These are phyloP conservation scores for Xylaria sp. DNA, from an alignment of 2,329 filamentous ascomycete species.

Conservation along the genomic window DNA sequence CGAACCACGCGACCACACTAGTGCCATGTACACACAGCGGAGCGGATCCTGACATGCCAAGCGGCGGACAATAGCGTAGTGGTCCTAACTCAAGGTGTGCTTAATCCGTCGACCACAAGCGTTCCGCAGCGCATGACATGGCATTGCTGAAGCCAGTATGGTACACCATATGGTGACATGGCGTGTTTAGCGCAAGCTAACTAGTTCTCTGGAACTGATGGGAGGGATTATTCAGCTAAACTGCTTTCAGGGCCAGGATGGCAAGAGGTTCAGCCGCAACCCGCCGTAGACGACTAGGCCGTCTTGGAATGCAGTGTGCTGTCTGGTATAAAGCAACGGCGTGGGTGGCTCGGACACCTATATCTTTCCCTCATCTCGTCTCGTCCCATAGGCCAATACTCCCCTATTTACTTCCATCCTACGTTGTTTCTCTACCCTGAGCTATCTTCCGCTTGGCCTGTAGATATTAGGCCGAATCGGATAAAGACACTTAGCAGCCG, in stretches of 20 bases:
- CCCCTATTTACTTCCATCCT: slow-evolving; percentile 6
- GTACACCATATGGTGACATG: slow-evolving; percentile 21
- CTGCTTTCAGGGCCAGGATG: slow-evolving; percentile 18
- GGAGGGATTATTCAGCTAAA: slow-evolving; percentile 6
- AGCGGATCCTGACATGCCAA: slow-evolving; percentile 29
- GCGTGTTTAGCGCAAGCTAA: slow-evolving; percentile 24
- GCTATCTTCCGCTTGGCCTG: slow-evolving; percentile 10
- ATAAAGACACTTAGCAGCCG: slow-evolving; percentile 29
- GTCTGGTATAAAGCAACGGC: slow-evolving; percentile 23
- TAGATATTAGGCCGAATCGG: slow-evolving; percentile 23
- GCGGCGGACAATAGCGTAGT: slow-evolving; percentile 11
- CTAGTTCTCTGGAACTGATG: slow-evolving; percentile 16
- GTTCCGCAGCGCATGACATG: slow-evolving; percentile 9
- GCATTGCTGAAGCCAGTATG: not conserved
- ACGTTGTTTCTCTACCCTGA: slow-evolving; percentile 1
- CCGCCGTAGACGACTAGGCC: slow-evolving; percentile 10
- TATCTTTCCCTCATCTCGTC: not conserved
- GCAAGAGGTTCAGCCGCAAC: slow-evolving; percentile 31
- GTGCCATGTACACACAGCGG: slow-evolving; percentile 10
- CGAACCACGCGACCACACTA: slow-evolving; percentile 3
- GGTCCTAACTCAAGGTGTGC: not conserved
- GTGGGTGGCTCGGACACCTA: not conserved
- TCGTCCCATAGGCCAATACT: not conserved
- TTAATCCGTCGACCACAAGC: not conserved
- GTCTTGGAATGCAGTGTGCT: slow-evolving; percentile 18